A percentile compares a stretch with the other conserved stretches of the same genome.
phyloP scores from a whole-genome alignment of 2,329 filamentous ascomycete genomes.

The Phaeosphaeriaceae sp. region DNA sequence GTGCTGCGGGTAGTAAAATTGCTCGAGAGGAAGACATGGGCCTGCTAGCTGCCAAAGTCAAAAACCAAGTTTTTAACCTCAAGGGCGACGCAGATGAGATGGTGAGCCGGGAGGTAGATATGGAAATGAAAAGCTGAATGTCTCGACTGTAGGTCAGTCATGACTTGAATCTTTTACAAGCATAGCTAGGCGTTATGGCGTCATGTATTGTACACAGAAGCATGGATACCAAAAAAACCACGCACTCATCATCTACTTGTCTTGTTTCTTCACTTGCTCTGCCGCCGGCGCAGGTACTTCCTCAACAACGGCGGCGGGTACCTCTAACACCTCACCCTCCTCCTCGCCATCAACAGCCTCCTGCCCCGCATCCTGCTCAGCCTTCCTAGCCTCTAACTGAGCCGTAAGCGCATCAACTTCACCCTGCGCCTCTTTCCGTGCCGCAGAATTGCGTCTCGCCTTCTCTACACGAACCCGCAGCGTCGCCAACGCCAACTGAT shows the following conservation, averaged over 20 bases:
- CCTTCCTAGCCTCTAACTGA: no score
- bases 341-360: background rate
- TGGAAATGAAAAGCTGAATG: conserved; percentile 43
- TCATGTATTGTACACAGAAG: background rate
- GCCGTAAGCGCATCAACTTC: conserved; percentile 1
- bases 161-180: background rate
- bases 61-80: conserved; percentile 64
- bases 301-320: no score
- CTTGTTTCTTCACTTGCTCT: background rate
- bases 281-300: background rate
- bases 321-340: background rate
- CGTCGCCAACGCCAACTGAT: no score
- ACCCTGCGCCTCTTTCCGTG: conserved; percentile 14
- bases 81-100: conserved; percentile 4
- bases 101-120: conserved; percentile 35
- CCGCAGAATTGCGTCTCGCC: conserved; percentile 1
- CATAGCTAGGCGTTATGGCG: conserved; percentile 9
- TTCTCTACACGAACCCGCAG: conserved; percentile 16
- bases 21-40: conserved; percentile 68
- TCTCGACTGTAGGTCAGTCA: background rate
- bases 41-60: conserved; percentile 66
- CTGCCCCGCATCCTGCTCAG: background rate
- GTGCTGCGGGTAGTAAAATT: conserved; percentile 66
- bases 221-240: background rate
- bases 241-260: background rate